A percentile compares a stretch with the other conserved stretches of the same genome.
Conservation (phyloP, 768 basidiomycete genomes). For the Boletus barrowsii region DNA sequence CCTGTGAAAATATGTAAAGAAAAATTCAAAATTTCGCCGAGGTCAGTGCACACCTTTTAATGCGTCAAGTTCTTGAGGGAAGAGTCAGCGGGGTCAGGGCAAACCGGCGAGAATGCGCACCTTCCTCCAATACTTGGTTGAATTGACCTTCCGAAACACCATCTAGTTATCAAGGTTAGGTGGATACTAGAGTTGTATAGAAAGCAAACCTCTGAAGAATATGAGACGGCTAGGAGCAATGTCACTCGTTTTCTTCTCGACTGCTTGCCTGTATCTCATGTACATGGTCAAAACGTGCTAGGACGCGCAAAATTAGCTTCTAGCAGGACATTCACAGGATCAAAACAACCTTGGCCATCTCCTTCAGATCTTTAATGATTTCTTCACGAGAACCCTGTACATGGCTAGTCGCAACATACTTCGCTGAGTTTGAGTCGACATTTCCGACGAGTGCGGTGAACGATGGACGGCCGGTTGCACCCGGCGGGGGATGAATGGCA, state of each 20-base stretch:
- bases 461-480: slow-evolving; percentile 74
- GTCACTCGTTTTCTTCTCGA: slow-evolving; percentile 47
- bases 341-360: slow-evolving; percentile 55
- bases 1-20: slow-evolving; percentile 35
- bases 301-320: slow-evolving; percentile 9
- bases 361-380: slow-evolving; percentile 68
- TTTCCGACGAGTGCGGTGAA: slow-evolving; percentile 80
- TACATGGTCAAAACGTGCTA: slow-evolving; percentile 58
- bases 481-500: slow-evolving; percentile 81
- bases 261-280: slow-evolving; percentile 50
- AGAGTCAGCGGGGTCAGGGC: background rate
- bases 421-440: slow-evolving; percentile 71
- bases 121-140: slow-evolving; percentile 46
- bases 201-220: slow-evolving; percentile 64
- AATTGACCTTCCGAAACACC: slow-evolving; percentile 60
- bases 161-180: slow-evolving; percentile 30
- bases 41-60: slow-evolving; percentile 47
- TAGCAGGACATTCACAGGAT: background rate
- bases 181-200: background rate
- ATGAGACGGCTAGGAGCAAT: slow-evolving; percentile 64
- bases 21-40: background rate
- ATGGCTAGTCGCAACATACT: slow-evolving; percentile 60
- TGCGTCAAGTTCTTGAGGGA: slow-evolving; percentile 49
- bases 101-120: slow-evolving; percentile 34
- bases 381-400: slow-evolving; percentile 71